Evolutionary conservation across 495 filamentous ascomycete species (phyloP).

Genomic region (Hypoxylon rickii): DNA sequence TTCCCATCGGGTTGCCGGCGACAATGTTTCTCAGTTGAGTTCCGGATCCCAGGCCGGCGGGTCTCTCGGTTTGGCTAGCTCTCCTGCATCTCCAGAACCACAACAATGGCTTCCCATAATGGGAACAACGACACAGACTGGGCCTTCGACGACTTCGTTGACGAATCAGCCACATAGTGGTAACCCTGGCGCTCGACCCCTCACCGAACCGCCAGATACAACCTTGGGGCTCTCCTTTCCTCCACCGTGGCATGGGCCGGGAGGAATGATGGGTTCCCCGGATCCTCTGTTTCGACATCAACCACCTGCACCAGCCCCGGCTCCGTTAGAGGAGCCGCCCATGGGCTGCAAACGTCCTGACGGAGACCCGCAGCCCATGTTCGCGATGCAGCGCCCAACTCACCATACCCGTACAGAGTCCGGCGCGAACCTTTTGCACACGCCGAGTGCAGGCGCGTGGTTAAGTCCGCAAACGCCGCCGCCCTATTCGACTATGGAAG

Average conservation of each 20-base stretch:
- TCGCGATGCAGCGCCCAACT: constrained; percentile 4
- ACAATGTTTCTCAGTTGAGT: constrained; percentile 2
- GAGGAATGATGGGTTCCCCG: neutral
- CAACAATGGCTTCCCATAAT: constrained; percentile 12
- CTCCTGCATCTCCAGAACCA: constrained; percentile 8
- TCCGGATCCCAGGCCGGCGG: constrained; percentile 5
- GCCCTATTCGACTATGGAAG: constrained; percentile 10
- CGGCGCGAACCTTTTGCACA: constrained; percentile 9
- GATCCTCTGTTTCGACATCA: neutral
- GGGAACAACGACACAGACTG: neutral
- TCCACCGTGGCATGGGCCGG: neutral
- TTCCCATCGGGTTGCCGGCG: constrained; percentile 7
- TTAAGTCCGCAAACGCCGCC: constrained; percentile 22
- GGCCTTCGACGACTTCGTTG: neutral
- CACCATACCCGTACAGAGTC: constrained; percentile 18
- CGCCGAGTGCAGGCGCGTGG: constrained; percentile 18
- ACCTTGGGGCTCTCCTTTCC: neutral
- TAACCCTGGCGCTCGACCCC: constrained; percentile 1
- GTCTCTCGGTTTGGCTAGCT: neutral
- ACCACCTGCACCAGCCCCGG: constrained; percentile 7
- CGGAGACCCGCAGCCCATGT: constrained; percentile 5
- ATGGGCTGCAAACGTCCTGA: constrained; percentile 5
- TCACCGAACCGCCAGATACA: neutral
- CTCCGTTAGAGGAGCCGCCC: constrained; percentile 15
- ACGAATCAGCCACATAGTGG: constrained; percentile 1